Evolutionary conservation across 2,329 filamentous ascomycete genomes (phyloP), one percentile per base, ranked within the genome.

Genomic region (Clarireedia monteithiana): DNA sequence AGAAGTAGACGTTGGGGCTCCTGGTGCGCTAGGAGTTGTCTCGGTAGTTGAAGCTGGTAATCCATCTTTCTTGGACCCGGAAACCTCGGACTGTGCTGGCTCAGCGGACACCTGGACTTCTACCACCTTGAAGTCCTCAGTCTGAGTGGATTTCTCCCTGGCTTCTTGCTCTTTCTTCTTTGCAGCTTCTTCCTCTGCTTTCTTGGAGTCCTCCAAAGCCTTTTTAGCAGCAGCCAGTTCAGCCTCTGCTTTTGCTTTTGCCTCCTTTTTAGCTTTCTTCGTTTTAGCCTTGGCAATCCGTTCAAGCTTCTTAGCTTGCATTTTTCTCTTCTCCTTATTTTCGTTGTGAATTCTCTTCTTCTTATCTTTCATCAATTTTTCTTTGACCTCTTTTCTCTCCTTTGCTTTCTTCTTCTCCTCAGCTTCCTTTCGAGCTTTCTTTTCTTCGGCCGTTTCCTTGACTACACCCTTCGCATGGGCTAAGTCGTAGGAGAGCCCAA

Each of bases 401-500:
- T 71, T 72, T 3, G 59, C 50, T n/a, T 63, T 62, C 42, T 72
- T 69, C 60, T 73, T 74, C 55, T 72, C 71, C 63, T 76, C 73
- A 23, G 74, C 71, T 2, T 73, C 75, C 42, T 75, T 73, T 24
- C 73, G 73, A 0, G 73, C 74, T 48, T 71, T 71, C 66, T 75
- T 77, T 58, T 62, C 58, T n/a, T 62, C 58, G 0, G 72, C 17
- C 7, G 50, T 74, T 63, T 82, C 78, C 10, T 75, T 69, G 26
- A 77, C 64, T 27, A 73, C 72, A 2, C 81, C 81, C 65, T 83
- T 84, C 65, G 75, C 77, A 66, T 84, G 81, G 0, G 81, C 81
- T 3, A 84, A 64, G 61, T 84, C 81, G 56, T 84, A 84, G 0
- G 80, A 76, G 30, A 80, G 74, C 4, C 81, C 81, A n/a, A 83